These are phyloP conservation scores for Anethum foeniculum DNA, from an alignment of 140 eudicot genomes.

Conservation along the genomic window DNA sequence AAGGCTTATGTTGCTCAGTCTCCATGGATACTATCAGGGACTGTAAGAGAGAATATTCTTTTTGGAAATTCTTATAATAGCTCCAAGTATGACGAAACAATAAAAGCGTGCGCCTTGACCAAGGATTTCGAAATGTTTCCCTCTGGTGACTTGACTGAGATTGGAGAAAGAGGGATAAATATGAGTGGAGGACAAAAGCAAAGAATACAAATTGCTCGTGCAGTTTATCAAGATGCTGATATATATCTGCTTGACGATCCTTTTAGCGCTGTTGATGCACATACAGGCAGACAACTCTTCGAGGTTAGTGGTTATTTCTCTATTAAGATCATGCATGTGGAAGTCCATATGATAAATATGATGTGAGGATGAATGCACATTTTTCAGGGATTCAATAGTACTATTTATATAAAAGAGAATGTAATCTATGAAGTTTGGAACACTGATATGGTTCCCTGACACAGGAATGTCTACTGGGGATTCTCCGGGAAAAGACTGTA, in stretches of 20 bases:
- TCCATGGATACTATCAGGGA: slow-evolving; percentile 88
- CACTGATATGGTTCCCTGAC: neutral
- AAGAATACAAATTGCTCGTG: slow-evolving; percentile 96
- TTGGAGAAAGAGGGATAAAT: slow-evolving; percentile 95
- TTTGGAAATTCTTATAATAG: slow-evolving; percentile 59
- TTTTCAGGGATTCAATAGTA: neutral
- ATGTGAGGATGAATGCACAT: neutral
- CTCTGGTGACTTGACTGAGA: slow-evolving; percentile 77
- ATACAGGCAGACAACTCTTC: slow-evolving; percentile 88
- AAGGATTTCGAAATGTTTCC: slow-evolving; percentile 87
- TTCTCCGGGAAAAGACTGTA: slow-evolving; percentile 79
- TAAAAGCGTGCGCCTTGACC: slow-evolving; percentile 76
- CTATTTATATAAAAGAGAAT: neutral
- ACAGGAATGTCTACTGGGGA: slow-evolving; percentile 83
- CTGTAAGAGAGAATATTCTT: slow-evolving; percentile 75
- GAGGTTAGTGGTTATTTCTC: slow-evolving; percentile 32
- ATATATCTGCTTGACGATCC: slow-evolving; percentile 97
- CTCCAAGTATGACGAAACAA: slow-evolving; percentile 46
- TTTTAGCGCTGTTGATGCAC: slow-evolving; percentile 96
- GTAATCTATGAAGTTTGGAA: neutral
- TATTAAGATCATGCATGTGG: neutral
- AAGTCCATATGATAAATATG: neutral
- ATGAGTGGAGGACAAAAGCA: slow-evolving; percentile 99
- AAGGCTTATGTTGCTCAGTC: slow-evolving; percentile 96
- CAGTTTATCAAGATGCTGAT: slow-evolving; percentile 95